Percentiles rank a stretch among this genome's conserved stretches.
phyloP scores from a whole-genome alignment of 257 asterid genomes.

The Capsicum pubescens region DNA sequence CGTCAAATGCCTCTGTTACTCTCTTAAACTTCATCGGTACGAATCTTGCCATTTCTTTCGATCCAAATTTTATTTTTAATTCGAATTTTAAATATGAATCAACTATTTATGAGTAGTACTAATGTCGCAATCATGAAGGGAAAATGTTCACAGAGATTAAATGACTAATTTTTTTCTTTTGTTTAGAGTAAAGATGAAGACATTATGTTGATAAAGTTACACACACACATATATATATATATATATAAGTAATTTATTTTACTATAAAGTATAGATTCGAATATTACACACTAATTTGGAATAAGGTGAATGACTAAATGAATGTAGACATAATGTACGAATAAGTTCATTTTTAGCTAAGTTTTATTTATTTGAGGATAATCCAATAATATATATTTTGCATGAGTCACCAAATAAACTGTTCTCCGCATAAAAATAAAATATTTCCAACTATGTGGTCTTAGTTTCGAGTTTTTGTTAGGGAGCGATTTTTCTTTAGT shows the following conservation, averaged over 20 bases:
- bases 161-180: no score
- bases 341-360: not conserved
- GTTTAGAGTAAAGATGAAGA: not conserved
- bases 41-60: constrained; percentile 45
- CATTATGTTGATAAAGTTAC: constrained; percentile 21
- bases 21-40: constrained; percentile 57
- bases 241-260: constrained; percentile 6
- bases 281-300: not conserved
- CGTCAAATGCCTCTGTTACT: constrained; percentile 67
- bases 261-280: no score
- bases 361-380: not conserved
- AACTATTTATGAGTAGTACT: not conserved
- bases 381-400: not conserved
- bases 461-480: not conserved
- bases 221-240: not conserved
- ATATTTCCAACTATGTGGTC: not conserved
- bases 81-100: not conserved
- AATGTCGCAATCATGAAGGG: constrained; percentile 24
- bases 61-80: not conserved
- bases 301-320: not conserved
- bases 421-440: not conserved
- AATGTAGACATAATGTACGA: not conserved
- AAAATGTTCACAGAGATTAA: not conserved
- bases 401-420: not conserved
- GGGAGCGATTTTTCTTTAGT: not conserved